Evolutionary conservation across 805 yeast genomes (phyloP).

Genomic region (Barnettozyma wickerhamii): DNA sequence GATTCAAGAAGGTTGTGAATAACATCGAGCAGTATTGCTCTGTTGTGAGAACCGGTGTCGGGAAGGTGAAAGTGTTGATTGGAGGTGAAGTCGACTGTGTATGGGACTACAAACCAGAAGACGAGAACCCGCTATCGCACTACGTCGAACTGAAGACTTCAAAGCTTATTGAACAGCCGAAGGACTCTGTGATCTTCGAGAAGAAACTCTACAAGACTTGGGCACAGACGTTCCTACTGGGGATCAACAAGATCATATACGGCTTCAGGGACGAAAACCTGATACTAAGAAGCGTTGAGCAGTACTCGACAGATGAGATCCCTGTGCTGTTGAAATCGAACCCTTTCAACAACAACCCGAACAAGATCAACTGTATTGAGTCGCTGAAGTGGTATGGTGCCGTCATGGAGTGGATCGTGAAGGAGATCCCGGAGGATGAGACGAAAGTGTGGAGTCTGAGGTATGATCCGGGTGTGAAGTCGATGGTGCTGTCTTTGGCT

Average conservation of each 20-base stretch:
- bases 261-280: conserved; percentile 82
- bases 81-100: conserved; percentile 95
- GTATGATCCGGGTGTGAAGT: conserved; percentile 52
- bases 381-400: conserved; percentile 87
- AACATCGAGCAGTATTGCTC: conserved; percentile 75
- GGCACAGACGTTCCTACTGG: conserved; percentile 91
- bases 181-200: conserved; percentile 65
- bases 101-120: conserved; percentile 69
- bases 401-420: conserved; percentile 70
- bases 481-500: conserved; percentile 49
- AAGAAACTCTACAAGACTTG: conserved; percentile 74
- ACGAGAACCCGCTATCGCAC: conserved; percentile 45
- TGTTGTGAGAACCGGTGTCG: conserved; percentile 84
- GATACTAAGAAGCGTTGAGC: conserved; percentile 64
- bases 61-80: conserved; percentile 57
- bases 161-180: conserved; percentile 47
- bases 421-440: conserved; percentile 50
- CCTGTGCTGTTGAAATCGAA: conserved; percentile 63
- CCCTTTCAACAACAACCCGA: conserved; percentile 36
- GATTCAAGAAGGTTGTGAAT: conserved; percentile 56
- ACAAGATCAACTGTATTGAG: conserved; percentile 65
- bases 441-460: conserved; percentile 47
- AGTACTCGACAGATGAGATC: conserved; percentile 69
- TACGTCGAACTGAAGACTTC: conserved; percentile 85
- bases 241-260: conserved; percentile 73